Evolutionary conservation across 2,329 filamentous ascomycete genomes (phyloP).

Genomic region (Albifimbria verrucaria): DNA sequence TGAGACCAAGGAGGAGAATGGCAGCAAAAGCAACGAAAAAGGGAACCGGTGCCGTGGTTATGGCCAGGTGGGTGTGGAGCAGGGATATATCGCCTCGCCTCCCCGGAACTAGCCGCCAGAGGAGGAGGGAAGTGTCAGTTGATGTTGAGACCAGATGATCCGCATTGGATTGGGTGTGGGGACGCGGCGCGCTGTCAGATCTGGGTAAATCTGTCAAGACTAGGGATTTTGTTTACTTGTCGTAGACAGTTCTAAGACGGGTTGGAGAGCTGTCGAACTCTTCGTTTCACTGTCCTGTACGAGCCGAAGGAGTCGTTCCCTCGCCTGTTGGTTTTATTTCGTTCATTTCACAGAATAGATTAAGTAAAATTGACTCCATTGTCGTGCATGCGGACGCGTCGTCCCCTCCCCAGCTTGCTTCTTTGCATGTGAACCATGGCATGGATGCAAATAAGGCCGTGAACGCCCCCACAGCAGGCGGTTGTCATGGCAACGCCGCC

Average conservation of each 20-base stretch:
- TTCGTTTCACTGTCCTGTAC: no score
- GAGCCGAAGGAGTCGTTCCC: no score
- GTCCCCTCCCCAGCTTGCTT: not conserved
- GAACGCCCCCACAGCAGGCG: not conserved
- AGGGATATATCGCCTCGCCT: no score
- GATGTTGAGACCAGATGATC: not conserved
- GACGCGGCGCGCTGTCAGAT: not conserved
- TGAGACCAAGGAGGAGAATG: not conserved
- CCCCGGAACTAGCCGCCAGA: no score
- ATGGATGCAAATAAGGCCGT: not conserved
- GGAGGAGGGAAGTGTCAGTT: no score
- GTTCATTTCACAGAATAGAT: no score
- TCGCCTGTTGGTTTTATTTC: no score
- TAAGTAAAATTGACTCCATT: no score
- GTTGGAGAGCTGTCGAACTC: no score
- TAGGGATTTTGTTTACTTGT: no score
- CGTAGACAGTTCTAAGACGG: no score
- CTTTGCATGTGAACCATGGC: conserved; percentile 1
- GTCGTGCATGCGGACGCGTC: not conserved
- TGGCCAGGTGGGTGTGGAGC: no score
- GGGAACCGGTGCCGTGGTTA: not conserved
- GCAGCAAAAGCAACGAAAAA: not conserved
- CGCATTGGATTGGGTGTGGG: not conserved
- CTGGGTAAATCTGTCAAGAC: not conserved
- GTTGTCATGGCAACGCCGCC: not conserved